These are phyloP conservation scores for Elaphomyces granulatus DNA, from an alignment of 495 filamentous ascomycete genomes.

Conservation along the genomic window DNA sequence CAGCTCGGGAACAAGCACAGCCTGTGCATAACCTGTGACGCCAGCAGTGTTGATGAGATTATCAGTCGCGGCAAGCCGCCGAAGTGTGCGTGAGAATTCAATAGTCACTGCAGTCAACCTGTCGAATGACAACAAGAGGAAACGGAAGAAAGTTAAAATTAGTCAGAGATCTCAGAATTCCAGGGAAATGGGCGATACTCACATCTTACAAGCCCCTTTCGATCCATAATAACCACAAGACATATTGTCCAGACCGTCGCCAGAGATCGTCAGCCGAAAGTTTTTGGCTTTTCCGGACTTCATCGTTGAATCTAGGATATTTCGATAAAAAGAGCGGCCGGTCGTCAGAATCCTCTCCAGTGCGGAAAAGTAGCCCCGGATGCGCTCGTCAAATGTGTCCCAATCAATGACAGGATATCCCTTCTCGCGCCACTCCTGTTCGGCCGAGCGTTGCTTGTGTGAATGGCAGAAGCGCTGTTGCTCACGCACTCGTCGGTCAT, in stretches of 20 bases:
- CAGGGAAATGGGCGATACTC: constrained; percentile 8
- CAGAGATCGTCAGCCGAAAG: constrained; percentile 33
- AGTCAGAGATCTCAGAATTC: too few relatives aligned
- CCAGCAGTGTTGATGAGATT: constrained; percentile 53
- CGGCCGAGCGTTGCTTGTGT: constrained; percentile 47
- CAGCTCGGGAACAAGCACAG: constrained; percentile 77
- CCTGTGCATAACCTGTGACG: constrained; percentile 62
- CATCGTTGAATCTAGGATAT: constrained; percentile 42
- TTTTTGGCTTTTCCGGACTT: constrained; percentile 47
- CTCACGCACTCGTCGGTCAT: constrained; percentile 42
- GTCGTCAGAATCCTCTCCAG: constrained; percentile 47
- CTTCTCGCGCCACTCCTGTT: constrained; percentile 42
- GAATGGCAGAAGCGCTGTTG: constrained; percentile 56
- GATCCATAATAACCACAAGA: constrained; percentile 80
- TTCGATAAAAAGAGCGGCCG: constrained; percentile 39
- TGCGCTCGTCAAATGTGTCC: constrained; percentile 47
- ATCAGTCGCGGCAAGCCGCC: constrained; percentile 50
- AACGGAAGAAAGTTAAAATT: not conserved
- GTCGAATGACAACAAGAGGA: constrained; percentile 2
- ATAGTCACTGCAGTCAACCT: constrained; percentile 50
- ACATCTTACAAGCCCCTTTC: constrained; percentile 55
- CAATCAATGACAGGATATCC: constrained; percentile 75
- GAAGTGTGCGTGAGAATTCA: constrained; percentile 45
- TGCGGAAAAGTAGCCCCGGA: constrained; percentile 38
- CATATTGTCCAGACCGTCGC: constrained; percentile 27